Evolutionary conservation across 345 rosid genomes (phyloP).

Genomic region (Hibiscus tridactylites): DNA sequence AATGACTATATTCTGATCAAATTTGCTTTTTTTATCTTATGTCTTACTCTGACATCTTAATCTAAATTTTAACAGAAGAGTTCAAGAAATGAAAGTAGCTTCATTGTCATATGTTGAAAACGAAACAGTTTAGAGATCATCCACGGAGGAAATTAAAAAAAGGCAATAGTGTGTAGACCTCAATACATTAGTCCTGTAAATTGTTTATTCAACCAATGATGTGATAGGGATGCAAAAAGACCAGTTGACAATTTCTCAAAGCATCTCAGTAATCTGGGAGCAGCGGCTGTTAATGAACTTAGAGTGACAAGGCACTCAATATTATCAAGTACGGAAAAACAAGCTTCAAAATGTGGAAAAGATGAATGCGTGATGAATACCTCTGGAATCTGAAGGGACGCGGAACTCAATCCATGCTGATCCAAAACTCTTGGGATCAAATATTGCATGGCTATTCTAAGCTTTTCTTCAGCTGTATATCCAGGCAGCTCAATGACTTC

Average conservation of each 20-base stretch:
- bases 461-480: slow-evolving; percentile 94
- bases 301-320: not conserved
- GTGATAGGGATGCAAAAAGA: not conserved
- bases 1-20: not conserved
- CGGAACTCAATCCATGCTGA: slow-evolving; percentile 83
- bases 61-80: not conserved
- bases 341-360: not conserved
- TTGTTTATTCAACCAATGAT: not conserved
- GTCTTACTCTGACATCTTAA: not conserved
- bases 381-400: slow-evolving; percentile 94
- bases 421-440: slow-evolving; percentile 92
- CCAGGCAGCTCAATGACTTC: slow-evolving; percentile 98
- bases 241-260: not conserved
- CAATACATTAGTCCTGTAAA: not conserved
- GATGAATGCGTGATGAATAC: slow-evolving; percentile 21
- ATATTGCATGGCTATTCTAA: slow-evolving; percentile 83
- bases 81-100: not conserved
- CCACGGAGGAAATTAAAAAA: not conserved
- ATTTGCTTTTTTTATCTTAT: not conserved
- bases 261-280: not conserved
- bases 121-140: slow-evolving; percentile 1
- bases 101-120: not conserved
- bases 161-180: not conserved
- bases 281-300: not conserved
- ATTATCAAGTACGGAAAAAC: not conserved